Base-by-base conservation (phyloP, 495 filamentous ascomycete species). In the Astrothelium subdiscretum region DNA sequence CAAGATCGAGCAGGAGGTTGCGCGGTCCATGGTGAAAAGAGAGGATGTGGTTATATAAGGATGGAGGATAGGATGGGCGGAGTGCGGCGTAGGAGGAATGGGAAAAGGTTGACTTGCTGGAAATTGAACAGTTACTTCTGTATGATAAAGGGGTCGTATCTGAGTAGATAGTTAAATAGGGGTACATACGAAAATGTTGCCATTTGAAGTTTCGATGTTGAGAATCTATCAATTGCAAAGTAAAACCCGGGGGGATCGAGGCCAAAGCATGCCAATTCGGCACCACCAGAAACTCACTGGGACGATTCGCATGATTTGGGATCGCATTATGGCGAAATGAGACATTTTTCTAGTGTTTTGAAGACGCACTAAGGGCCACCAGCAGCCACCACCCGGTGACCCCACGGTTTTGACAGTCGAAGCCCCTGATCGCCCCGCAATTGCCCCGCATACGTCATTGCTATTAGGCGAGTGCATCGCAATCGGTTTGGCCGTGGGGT, bases 41-140 rank as follows among this genome's bases (percentile, higher is more conserved):
- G n/a, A 86, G 76, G 6, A 86, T 72, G 38, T 72, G 63, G 15
- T 62, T 76, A 73, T 81, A 85, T 38, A 87, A 73, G 20, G 69
- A 68, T 8, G 73, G 65, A n/a, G 81, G 82, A 68, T 87, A 87
- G 58, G 76, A 69, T n/a, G 85, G 85, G 27, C 85, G 82, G 74
- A 85, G 83, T 61, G 81, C 69, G 13, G 85, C 84, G 65, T 87
- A 87, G 31, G 76, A 72, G 42, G 75, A 69, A 38, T 81, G 80
- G 40, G 78, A 79, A 70, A 82, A 87, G 38, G 72, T 76, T 29
- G 73, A 69, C 66, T 80, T 75, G 58, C 78, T 78, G 70, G 65
- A 57, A 59, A 59, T 12, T 40, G 24, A 32, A 59, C 32, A 59
- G 38, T 38, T 27, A 32, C 20, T 54, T 31, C 18, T 58, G 1